Percentiles rank a stretch among this genome's conserved stretches.
Conservation (phyloP, 768 basidiomycete species). For the Mycena epipterygia region DNA sequence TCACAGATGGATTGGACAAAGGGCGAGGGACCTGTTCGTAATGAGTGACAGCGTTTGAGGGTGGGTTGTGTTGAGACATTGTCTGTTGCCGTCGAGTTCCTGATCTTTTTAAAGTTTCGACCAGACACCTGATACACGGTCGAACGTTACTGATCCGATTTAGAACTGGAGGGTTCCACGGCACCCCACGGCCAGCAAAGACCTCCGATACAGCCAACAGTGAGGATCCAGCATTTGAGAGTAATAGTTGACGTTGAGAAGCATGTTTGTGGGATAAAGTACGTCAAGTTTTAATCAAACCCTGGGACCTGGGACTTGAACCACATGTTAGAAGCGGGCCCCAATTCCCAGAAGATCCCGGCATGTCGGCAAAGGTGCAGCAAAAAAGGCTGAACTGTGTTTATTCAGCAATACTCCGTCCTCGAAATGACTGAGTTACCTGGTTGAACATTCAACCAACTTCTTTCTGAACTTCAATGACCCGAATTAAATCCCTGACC, state of each 20-base stretch:
- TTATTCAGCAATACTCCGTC: slow-evolving; percentile 22
- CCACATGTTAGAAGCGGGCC: slow-evolving; percentile 19
- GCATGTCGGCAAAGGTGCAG: slow-evolving; percentile 19
- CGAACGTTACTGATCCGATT: slow-evolving; percentile 18
- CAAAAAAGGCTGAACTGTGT: slow-evolving; percentile 21
- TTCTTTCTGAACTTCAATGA: slow-evolving; percentile 23
- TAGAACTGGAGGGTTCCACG: slow-evolving; percentile 23
- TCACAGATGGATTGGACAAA: slow-evolving; percentile 22
- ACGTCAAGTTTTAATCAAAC: slow-evolving; percentile 18
- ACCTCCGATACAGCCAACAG: slow-evolving; percentile 20
- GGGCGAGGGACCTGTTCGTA: slow-evolving; percentile 18
- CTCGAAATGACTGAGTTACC: slow-evolving; percentile 20
- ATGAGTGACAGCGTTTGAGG: slow-evolving; percentile 16
- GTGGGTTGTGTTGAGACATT: slow-evolving; percentile 20
- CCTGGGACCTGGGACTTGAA: slow-evolving; percentile 20
- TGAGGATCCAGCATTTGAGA: slow-evolving; percentile 23
- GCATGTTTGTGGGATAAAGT: slow-evolving; percentile 24
- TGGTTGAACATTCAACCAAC: slow-evolving; percentile 23
- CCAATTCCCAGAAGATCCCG: slow-evolving; percentile 20
- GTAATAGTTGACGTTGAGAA: slow-evolving; percentile 20
- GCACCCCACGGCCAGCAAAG: slow-evolving; percentile 18
- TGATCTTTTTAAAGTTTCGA: slow-evolving; percentile 22
- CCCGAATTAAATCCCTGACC: slow-evolving; percentile 21
- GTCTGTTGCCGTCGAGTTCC: slow-evolving; percentile 19
- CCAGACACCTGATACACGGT: slow-evolving; percentile 21